Evolutionary conservation across 768 basidiomycete genomes (phyloP), one percentile per base, ranked within the genome.

Genomic region (Kwoniella botswanensis): DNA sequence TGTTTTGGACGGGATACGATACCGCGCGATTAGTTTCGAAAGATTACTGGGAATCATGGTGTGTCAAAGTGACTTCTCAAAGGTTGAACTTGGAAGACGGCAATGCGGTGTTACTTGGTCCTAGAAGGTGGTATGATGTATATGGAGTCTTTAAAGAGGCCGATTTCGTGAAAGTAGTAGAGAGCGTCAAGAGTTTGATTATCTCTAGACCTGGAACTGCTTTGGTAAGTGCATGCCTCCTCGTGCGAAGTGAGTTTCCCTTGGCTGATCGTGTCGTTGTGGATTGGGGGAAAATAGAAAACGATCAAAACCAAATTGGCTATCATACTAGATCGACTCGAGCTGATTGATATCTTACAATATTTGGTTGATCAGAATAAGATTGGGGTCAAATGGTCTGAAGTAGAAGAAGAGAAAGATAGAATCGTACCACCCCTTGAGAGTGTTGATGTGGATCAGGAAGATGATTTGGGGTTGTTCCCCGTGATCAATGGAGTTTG

Each of bases 1-100:
- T 76, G 2, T 78, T 75, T 60, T 79, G 78, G 75, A 70, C 76
- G 12, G 78, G 78, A n/a, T 79, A 78, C 65, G 79, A 79, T 50
- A 73, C 71, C 13, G 63, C 80, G 43, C 68, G 78, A 26, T 71
- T 82, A 17, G 71, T 82, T 4, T 56, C 41, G 18, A n/a, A 4
- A 1, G 35, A 67, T 0, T 57, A 66, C 29, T 67, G 68, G 69
- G 21, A 59, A 6, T 21, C 42, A 26, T 78, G 78, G 78, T 65
- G 68, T 12, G 42, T 68, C 21, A 53, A 17, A 24, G 42, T 65
- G 2, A 44, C 21, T 42, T 43, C 50, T 21, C 18, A n/a, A 44
- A 62, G n/a, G 29, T 57, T 6, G 18, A 57, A 10, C 35, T 35
- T 35, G 21, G 11, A 50, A 2, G 46, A 44, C 4, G 29, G 54